Conservation (phyloP, 768 basidiomycete genomes). For the Sistotremastrum suecicum region DNA sequence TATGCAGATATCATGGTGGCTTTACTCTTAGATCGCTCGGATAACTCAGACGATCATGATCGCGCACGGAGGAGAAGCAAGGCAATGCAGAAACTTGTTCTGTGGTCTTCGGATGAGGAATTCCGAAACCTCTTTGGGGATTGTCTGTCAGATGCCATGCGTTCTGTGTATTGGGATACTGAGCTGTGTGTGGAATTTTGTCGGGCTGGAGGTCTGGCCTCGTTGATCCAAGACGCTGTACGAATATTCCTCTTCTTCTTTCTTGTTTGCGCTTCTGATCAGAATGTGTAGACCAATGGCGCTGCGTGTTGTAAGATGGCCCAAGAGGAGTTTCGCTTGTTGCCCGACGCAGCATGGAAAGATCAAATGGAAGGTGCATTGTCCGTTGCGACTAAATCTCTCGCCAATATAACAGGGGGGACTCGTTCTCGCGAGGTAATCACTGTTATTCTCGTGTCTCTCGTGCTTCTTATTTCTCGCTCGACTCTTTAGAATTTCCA, state of each 20-base stretch:
- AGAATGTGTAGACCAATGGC: conserved; percentile 8
- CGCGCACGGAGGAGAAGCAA: conserved; percentile 4
- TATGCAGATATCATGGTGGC: conserved; percentile 15
- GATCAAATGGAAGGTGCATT: conserved; percentile 13
- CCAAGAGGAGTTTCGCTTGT: conserved; percentile 8
- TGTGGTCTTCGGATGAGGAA: conserved; percentile 10
- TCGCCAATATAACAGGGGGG: conserved; percentile 10
- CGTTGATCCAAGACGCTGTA: conserved; percentile 16
- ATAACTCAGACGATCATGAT: conserved; percentile 6
- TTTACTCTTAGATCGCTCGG: conserved; percentile 9
- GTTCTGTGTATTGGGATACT: conserved; percentile 13
- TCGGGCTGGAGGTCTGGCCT: conserved; percentile 14
- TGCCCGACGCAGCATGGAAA: conserved; percentile 12
- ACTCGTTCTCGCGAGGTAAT: not conserved
- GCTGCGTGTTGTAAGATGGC: conserved; percentile 7
- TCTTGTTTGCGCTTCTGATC: not conserved
- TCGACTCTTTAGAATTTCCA: conserved; percentile 6
- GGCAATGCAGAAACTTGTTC: conserved; percentile 12
- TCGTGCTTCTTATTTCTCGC: no score
- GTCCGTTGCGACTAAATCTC: conserved; percentile 9
- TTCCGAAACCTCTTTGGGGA: conserved; percentile 13
- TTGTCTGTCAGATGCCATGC: conserved; percentile 15
- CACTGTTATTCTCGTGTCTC: not conserved
- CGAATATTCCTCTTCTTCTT: not conserved
- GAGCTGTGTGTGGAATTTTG: conserved; percentile 10